These are phyloP conservation scores for Moesziomyces sp. DNA, from an alignment of 1,284 basidiomycete species.

Conservation along the genomic window DNA sequence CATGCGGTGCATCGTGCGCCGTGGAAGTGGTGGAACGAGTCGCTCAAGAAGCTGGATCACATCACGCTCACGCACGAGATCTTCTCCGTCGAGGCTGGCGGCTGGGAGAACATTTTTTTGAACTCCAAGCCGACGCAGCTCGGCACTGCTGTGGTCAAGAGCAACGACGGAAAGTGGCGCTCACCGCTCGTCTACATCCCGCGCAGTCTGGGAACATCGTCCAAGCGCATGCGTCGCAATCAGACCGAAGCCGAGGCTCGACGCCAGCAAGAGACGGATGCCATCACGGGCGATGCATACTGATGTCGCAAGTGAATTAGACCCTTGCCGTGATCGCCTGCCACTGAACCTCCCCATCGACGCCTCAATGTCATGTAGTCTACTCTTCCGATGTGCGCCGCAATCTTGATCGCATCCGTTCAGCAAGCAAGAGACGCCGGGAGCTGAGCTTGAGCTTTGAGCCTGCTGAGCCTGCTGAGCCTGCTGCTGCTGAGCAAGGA, in stretches of 20 bases:
- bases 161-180: slow-evolving; percentile 20
- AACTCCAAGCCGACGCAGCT: slow-evolving; percentile 27
- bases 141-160: slow-evolving; percentile 19
- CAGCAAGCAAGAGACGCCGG: no score
- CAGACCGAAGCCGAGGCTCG: slow-evolving; percentile 19
- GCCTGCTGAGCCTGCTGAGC: no score
- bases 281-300: slow-evolving; percentile 12
- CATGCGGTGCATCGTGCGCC: slow-evolving; percentile 14
- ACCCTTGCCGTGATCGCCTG: no score
- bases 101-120: slow-evolving; percentile 29
- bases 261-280: slow-evolving; percentile 18
- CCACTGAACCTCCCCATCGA: no score
- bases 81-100: slow-evolving; percentile 10
- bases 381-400: no score
- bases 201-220: slow-evolving; percentile 9
- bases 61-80: slow-evolving; percentile 33
- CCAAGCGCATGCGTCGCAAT: slow-evolving; percentile 19
- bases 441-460: no score
- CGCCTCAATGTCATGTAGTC: no score
- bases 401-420: no score
- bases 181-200: slow-evolving; percentile 20
- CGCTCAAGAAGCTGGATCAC: slow-evolving; percentile 13
- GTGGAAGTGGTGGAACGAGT: slow-evolving; percentile 38
- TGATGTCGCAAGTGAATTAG: neutral
- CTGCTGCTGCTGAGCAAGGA: no score